A percentile compares a stretch with the other conserved stretches of the same genome.
Conservation (phyloP, 805 yeast genomes). For the Helenozyma baotianmanensis region DNA sequence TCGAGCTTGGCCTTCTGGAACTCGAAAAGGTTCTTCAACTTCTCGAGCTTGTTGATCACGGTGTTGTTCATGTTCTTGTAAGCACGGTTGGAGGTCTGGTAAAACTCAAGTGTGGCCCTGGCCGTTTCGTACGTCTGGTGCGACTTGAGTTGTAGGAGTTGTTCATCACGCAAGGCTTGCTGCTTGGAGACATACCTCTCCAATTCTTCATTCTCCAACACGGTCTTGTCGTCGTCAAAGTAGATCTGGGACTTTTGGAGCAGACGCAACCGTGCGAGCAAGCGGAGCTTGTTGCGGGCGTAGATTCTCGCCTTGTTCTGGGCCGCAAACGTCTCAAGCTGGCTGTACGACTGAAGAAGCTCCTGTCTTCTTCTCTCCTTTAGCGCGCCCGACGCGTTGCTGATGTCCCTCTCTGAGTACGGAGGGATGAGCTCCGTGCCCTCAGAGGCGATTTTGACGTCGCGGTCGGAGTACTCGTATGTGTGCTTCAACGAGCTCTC, state of each 20-base stretch:
- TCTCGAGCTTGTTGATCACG: constrained; percentile 32
- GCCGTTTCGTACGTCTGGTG: constrained; percentile 29
- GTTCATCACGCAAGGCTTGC: constrained; percentile 27
- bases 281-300: constrained; percentile 17
- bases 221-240: constrained; percentile 17
- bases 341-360: constrained; percentile 12
- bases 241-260: constrained; percentile 23
- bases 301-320: constrained; percentile 18
- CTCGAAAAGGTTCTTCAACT: constrained; percentile 35
- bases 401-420: constrained; percentile 9
- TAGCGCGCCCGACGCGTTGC: constrained; percentile 13
- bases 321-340: constrained; percentile 17
- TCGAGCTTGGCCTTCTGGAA: constrained; percentile 23
- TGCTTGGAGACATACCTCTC: constrained; percentile 13
- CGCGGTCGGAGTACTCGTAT: neutral
- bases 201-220: constrained; percentile 25
- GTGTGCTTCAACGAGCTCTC: neutral
- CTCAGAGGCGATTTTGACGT: too few species aligned
- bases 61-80: constrained; percentile 28
- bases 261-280: constrained; percentile 21
- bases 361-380: constrained; percentile 23
- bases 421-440: too few species aligned
- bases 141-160: constrained; percentile 29
- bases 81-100: constrained; percentile 32
- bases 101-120: constrained; percentile 27